Percentiles rank a stretch among this genome's conserved stretches.
Evolutionary conservation across 1,139 yeast genomes (phyloP).

Genomic region (Kazachstania sp.): DNA sequence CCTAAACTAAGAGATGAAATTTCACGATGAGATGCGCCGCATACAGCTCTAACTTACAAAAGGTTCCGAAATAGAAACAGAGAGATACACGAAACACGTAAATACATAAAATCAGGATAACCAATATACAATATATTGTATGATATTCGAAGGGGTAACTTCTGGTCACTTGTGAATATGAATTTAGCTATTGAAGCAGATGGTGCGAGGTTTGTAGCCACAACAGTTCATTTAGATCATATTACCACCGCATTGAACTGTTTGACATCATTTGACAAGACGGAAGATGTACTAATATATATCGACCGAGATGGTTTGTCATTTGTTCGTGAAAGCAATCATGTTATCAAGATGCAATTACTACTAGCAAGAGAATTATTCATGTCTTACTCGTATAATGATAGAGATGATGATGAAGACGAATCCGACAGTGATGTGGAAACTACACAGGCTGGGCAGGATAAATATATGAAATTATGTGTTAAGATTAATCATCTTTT

Average conservation of each 20-base stretch:
- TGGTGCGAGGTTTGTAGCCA: constrained; percentile 22
- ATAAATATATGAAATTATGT: constrained; percentile 24
- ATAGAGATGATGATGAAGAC: constrained; percentile 5
- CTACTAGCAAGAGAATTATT: constrained; percentile 30
- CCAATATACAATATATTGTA: no score
- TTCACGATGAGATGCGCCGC: no score
- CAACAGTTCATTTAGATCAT: constrained; percentile 31
- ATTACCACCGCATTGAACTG: constrained; percentile 30
- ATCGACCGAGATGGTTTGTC: constrained; percentile 34
- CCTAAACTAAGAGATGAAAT: no score
- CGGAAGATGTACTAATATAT: constrained; percentile 29
- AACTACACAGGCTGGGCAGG: not conserved
- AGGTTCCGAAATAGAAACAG: no score
- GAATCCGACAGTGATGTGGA: constrained; percentile 13
- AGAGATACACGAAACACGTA: no score
- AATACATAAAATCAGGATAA: no score
- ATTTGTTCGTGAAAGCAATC: constrained; percentile 33
- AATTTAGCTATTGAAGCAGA: not conserved
- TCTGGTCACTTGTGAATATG: no score
- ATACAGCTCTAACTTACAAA: no score
- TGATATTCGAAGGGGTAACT: no score
- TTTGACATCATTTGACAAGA: constrained; percentile 26
- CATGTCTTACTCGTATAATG: constrained; percentile 23
- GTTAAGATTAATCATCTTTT: constrained; percentile 38
- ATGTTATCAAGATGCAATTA: constrained; percentile 29